Conservation (phyloP, 352 stramenopile species). For the Phytophthora crassamura region DNA sequence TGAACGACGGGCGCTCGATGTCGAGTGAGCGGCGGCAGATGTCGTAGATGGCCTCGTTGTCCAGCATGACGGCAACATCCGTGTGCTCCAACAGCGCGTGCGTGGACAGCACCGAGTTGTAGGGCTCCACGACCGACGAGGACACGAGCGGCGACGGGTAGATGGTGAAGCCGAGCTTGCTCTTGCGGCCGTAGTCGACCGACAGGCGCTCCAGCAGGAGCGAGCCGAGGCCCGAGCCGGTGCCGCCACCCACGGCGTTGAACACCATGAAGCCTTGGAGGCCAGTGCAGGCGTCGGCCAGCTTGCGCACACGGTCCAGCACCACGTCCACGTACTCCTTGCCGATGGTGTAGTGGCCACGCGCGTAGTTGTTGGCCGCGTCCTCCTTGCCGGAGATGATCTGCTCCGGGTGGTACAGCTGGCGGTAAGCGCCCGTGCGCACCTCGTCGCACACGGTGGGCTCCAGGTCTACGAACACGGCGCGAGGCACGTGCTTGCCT, state of each 20-base stretch:
- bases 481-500: constrained; percentile 98
- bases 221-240: constrained; percentile 97
- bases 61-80: too few species aligned
- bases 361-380: constrained; percentile 93
- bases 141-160: constrained; percentile 92
- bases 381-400: constrained; percentile 99
- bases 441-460: constrained; percentile 98
- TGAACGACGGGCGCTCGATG: constrained; percentile 96
- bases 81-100: constrained; percentile 97
- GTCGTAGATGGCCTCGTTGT: too few species aligned
- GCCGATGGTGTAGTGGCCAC: constrained; percentile 94
- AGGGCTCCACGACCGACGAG: constrained; percentile 97
- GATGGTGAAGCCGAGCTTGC: constrained; percentile 98
- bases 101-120: constrained; percentile 97
- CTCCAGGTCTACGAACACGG: constrained; percentile 98
- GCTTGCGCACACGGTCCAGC: constrained; percentile 97
- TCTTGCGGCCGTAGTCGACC: constrained; percentile 98
- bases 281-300: constrained; percentile 97
- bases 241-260: constrained; percentile 98
- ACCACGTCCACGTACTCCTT: constrained; percentile 98
- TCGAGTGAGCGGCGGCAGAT: constrained; percentile 53
- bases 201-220: constrained; percentile 97
- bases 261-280: constrained; percentile 99
- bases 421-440: constrained; percentile 94
- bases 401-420: constrained; percentile 99